phyloP scores from a whole-genome alignment of 148 eudicot genomes.

The Rhododendron henanense region DNA sequence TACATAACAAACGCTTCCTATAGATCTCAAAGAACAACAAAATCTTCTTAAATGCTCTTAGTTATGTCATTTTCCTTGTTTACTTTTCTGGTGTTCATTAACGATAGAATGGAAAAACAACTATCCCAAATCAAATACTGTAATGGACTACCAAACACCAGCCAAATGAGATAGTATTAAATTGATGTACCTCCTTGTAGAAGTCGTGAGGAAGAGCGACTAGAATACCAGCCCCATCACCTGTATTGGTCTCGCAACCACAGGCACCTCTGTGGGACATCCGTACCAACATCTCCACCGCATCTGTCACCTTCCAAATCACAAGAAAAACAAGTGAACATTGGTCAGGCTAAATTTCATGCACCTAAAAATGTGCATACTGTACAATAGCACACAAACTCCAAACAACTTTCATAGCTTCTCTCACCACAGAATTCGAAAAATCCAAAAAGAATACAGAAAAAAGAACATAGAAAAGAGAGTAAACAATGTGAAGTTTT shows the following conservation, averaged over 20 bases:
- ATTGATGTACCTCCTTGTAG: slow-evolving; percentile 56
- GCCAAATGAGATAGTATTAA: not conserved
- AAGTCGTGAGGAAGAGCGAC: slow-evolving; percentile 93
- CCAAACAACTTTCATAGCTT: not conserved
- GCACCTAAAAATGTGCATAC: not conserved
- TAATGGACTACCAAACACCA: not conserved
- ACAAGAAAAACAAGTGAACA: not conserved
- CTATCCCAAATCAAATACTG: not conserved
- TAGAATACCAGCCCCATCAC: slow-evolving; percentile 98
- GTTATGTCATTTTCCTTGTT: not conserved
- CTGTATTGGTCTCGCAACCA: slow-evolving; percentile 94
- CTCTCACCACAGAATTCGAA: not conserved
- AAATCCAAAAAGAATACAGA: no score
- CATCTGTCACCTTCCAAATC: slow-evolving; percentile 71
- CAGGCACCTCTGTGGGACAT: slow-evolving; percentile 99
- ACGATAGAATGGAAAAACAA: not conserved
- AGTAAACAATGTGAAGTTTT: not conserved
- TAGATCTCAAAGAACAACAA: not conserved
- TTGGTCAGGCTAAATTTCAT: not conserved
- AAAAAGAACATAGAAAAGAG: not conserved
- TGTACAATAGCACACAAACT: not conserved
- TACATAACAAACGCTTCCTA: not conserved
- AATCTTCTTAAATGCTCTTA: not conserved
- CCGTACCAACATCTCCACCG: slow-evolving; percentile 90
- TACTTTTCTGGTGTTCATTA: not conserved